These are phyloP conservation scores for Angomonas ambiguus DNA, from an alignment of 208 protist species.

Conservation along the genomic window DNA sequence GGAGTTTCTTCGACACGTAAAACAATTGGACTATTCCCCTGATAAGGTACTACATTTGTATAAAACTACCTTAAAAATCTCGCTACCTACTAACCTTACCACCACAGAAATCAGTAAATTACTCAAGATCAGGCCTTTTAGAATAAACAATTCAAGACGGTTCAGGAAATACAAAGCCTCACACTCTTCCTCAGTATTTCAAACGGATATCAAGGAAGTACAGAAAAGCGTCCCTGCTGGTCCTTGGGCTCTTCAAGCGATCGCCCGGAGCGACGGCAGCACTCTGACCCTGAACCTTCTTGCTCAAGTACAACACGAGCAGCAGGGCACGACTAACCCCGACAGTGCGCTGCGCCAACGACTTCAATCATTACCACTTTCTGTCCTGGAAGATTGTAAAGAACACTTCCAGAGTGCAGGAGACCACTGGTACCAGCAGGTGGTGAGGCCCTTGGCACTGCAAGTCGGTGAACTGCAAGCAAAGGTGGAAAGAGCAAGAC, in stretches of 20 bases:
- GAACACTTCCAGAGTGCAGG: constrained; percentile 11
- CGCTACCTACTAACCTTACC: too few relatives aligned
- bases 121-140: too few relatives aligned
- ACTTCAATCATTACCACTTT: constrained; percentile 20
- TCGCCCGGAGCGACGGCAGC: background rate
- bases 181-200: too few relatives aligned
- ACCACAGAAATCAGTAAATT: too few relatives aligned
- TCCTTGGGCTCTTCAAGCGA: background rate
- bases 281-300: constrained; percentile 14
- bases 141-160: too few relatives aligned
- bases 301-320: constrained; percentile 11
- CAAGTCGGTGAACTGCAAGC: constrained; percentile 8
- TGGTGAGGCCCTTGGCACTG: constrained; percentile 11
- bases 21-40: background rate
- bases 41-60: background rate
- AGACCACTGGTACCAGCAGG: constrained; percentile 15
- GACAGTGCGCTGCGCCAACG: constrained; percentile 1
- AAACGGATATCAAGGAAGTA: too few relatives aligned
- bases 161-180: too few relatives aligned
- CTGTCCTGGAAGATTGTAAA: constrained; percentile 18
- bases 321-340: background rate
- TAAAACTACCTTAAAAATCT: background rate
- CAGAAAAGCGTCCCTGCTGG: too few relatives aligned
- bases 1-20: background rate
- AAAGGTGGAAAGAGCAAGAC: background rate